Evolutionary conservation across 805 yeast genomes (phyloP).

Genomic region (Debaryomyces castellii): DNA sequence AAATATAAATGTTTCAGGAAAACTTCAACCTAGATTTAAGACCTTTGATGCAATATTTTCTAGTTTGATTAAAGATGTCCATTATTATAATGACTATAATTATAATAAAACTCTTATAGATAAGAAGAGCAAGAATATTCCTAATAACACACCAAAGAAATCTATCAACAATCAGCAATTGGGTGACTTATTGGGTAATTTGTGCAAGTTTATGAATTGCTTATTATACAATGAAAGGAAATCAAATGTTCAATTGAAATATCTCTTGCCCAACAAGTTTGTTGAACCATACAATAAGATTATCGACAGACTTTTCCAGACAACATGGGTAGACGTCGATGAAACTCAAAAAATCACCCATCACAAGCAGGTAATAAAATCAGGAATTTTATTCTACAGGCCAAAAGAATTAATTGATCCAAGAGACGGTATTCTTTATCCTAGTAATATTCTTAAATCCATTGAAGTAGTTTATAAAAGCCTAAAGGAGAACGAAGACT

Average conservation of each 20-base stretch:
- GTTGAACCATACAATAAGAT: constrained; percentile 25
- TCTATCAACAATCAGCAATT: constrained; percentile 26
- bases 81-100: constrained; percentile 28
- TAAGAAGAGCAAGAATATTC: constrained; percentile 11
- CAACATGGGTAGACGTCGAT: constrained; percentile 23
- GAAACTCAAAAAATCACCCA: constrained; percentile 12
- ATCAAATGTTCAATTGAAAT: constrained; percentile 6
- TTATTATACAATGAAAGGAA: constrained; percentile 12
- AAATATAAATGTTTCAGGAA: constrained; percentile 13
- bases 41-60: constrained; percentile 31
- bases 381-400: constrained; percentile 28
- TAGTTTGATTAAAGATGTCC: constrained; percentile 25
- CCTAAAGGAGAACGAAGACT: constrained; percentile 15
- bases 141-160: constrained; percentile 24
- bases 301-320: constrained; percentile 20
- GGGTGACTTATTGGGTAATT: constrained; percentile 15
- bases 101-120: constrained; percentile 15
- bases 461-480: constrained; percentile 21
- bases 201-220: constrained; percentile 22
- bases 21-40: constrained; percentile 23
- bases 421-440: constrained; percentile 14
- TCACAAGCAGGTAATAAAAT: constrained; percentile 26
- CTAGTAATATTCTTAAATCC: constrained; percentile 20
- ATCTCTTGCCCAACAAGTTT: constrained; percentile 16
- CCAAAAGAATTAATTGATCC: constrained; percentile 22